Conservation (phyloP, 768 basidiomycete genomes). For the Russula griseocarnosa region DNA sequence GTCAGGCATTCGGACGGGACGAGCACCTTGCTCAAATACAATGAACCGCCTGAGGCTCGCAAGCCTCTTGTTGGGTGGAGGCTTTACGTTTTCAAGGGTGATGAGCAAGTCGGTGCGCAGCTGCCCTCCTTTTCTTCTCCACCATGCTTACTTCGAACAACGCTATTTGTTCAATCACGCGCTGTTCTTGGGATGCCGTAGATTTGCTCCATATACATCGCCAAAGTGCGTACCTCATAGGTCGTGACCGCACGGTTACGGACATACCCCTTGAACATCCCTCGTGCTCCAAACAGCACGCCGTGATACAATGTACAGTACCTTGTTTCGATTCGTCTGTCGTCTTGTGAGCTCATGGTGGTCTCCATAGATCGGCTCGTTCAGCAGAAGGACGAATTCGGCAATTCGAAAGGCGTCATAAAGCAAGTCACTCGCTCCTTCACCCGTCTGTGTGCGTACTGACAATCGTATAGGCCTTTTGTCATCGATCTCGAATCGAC, state of each 20-base stretch:
- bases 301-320: constrained; percentile 90
- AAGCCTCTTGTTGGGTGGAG: constrained; percentile 90
- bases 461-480: constrained; percentile 63
- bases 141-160: neutral
- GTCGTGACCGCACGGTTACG: constrained; percentile 80
- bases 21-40: constrained; percentile 87
- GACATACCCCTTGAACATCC: constrained; percentile 92
- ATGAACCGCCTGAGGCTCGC: constrained; percentile 96
- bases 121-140: neutral
- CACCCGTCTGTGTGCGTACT: neutral
- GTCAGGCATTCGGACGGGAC: constrained; percentile 72
- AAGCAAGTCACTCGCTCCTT: constrained; percentile 51
- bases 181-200: constrained; percentile 33
- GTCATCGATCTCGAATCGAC: constrained; percentile 99
- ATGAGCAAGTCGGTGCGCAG: constrained; percentile 81
- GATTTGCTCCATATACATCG: constrained; percentile 89
- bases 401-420: constrained; percentile 65
- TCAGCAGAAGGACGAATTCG: constrained; percentile 83
- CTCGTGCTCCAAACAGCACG: constrained; percentile 97
- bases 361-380: constrained; percentile 66
- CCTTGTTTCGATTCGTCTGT: constrained; percentile 31
- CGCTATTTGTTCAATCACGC: neutral
- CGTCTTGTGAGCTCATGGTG: constrained; percentile 14
- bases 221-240: constrained; percentile 93
- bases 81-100: constrained; percentile 95